Evolutionary conservation across 192 early-diverging fungal genomes (phyloP), one percentile per base, ranked within the genome.

Genomic region (Podila epicladia): DNA sequence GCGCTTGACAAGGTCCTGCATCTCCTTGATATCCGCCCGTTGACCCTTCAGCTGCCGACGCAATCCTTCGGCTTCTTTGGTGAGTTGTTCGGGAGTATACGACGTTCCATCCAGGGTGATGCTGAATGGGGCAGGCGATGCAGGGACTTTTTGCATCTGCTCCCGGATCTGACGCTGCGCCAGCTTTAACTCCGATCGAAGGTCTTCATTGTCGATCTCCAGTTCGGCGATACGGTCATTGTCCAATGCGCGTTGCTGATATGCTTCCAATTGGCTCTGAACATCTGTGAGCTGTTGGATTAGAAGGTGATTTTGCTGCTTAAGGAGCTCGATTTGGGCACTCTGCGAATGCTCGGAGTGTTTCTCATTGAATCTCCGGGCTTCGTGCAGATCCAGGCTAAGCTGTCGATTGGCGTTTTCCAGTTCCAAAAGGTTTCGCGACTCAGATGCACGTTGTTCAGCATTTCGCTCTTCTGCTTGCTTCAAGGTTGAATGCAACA

Each of bases 21-120:
- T 11, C 38, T 72, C 58, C 58, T 79, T 79, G 58, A 79, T 68
- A 49, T 79, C 75, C 9, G 33, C 31, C 4, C 65, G 64, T 35
- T 79, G 75, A 8, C 70, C 75, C 65, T 79, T 79, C 11, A 79
- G 65, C 49, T 79, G 75, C 1, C 75, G 67, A 20, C 70, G 69
- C 17, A 79, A 64, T 2, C 69, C 69, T n/a, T 79, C 69, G 26
- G 62, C 28, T 35, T 78, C 69, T 17, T 60, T 65, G 8, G 68
- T 53, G 13, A 78, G 64, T 33, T 71, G 75, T 32, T 71, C 75
- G 7, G 69, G n/a, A 1, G 66, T 60, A 41, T 45, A 38, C 5
- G 45, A 4, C 20, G 35, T 37, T 13, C 51, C 50, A 26, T 63
- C 59, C 11, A 61, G 31, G 0, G 41, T 13, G 2, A 48, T 59